Base-by-base conservation (phyloP, 768 basidiomycete genomes). In the Agaricus blazei region DNA sequence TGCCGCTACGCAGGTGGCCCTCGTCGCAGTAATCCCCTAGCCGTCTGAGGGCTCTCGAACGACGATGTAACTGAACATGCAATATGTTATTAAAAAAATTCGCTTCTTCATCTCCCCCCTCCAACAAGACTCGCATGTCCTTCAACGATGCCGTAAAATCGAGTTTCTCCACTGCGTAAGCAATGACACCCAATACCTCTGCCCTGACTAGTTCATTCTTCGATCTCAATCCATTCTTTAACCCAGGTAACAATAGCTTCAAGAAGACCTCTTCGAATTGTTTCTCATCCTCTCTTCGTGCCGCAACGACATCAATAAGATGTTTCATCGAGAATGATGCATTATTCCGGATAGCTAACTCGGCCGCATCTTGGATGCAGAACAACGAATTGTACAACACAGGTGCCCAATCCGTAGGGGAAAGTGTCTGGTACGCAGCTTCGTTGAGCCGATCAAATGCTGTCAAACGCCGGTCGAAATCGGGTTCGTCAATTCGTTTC, bases 61-160 rank as follows among this genome's bases (percentile, higher is more conserved):
- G 85, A 59, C 95, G 84, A 68, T 98, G 95, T 2, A 88, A 72
- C 70, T 99, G 97, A 43, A 98, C 82, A 65, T 99, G 97, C 51
- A 88, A 82, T 47, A 98, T 84, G 68, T 99, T 99, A 75, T 87
- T 87, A 80, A 99, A 98, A 73, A 98, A 95, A 65, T 88, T 94
- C 31, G 93, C 93, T 68, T 99, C 96, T 48, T 90, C 87, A 65
- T 98, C 94, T 1, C 92, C 95, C 15, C 78, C 83, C 7, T 90
- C 91, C 31, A 98, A 78, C 6, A 98, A 71, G 9, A 84, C 77
- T 24, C 74, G 82, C 84, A 98, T 85, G 65, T 98, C 94, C 48
- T 83, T 83, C 27, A 98, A 69, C 2, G 79, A 68, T 0, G 72
- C 64, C 29, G 94, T 72, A 19, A 75, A 69, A 5, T 77, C 72